Base-by-base conservation (phyloP, 2,329 filamentous ascomycete species). In the Canariomyces notabilis region DNA sequence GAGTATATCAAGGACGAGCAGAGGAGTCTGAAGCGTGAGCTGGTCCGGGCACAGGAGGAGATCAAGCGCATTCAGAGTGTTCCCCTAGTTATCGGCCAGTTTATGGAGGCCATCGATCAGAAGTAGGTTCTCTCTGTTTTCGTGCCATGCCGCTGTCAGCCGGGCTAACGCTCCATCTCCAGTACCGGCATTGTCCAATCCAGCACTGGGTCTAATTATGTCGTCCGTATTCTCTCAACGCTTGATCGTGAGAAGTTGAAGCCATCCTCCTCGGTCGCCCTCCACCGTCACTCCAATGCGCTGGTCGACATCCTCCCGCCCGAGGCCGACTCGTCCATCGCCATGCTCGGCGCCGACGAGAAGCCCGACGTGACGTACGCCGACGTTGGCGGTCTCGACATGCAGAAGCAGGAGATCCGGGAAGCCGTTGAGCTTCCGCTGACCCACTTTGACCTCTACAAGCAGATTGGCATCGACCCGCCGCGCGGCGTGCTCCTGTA, bases 1-100 rank as follows among this genome's bases (percentile, higher is more conserved):
- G 93, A 98, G 68, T 98, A 98, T 71, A 98, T 98, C 82, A 98
- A 98, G 75, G 93, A 98, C 81, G 93, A 98, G 76, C 93, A 98
- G 74, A 84, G 89, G 74, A 96, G 89, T 71, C 71, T 98, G 67
- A 98, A 98, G 77, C 83, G 93, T 59, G 93, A 98, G 75, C 80
- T 98, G 42, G 91, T 98, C 45, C 83, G 93, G 59, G 93, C 93
- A 59, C 93, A 98, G 67, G 93, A 98, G 69, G 93, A 98, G 74
- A 98, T 98, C 74, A 98, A 98, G 77, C 84, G 93, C 57, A 98
- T 98, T 67, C 93, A 98, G 74, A 96, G 89, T 67, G 93, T 98
- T 44, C 93, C 93, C 21, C 73, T 98, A 52, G 93, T 98, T 53
- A 98, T 98, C 66, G 93, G 93, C 51, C 93, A 98, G 71, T 98